Evolutionary conservation across 1,139 yeast species (phyloP).

Genomic region (Saccharomyces hybrid): DNA sequence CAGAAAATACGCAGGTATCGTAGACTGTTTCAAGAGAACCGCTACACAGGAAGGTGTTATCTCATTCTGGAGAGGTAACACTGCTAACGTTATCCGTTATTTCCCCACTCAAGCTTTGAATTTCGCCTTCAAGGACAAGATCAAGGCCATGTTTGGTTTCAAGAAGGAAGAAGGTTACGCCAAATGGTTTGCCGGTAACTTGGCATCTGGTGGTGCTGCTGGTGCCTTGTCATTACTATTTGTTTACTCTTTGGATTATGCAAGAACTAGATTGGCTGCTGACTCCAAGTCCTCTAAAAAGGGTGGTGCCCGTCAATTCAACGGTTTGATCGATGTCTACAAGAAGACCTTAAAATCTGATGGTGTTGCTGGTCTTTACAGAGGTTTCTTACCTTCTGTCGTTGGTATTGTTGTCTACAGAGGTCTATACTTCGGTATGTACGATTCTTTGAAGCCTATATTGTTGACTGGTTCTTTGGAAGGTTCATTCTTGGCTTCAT

Average conservation of each 20-base stretch:
- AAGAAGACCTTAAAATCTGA: constrained; percentile 67
- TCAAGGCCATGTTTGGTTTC: constrained; percentile 70
- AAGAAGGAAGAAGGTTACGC: constrained; percentile 58
- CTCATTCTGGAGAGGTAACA: constrained; percentile 78
- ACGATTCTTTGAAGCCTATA: constrained; percentile 70
- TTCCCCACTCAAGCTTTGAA: constrained; percentile 79
- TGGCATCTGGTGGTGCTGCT: constrained; percentile 78
- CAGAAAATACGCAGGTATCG: constrained; percentile 58
- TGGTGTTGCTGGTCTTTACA: constrained; percentile 75
- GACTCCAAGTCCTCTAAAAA: constrained; percentile 65
- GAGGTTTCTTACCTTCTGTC: constrained; percentile 80
- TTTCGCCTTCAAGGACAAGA: constrained; percentile 78
- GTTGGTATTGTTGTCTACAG: constrained; percentile 75
- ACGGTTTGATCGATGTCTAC: constrained; percentile 71
- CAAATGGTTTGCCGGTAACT: constrained; percentile 69
- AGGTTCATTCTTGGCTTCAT: constrained; percentile 64
- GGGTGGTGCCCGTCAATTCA: constrained; percentile 65
- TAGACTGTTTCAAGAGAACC: constrained; percentile 65
- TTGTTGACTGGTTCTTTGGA: constrained; percentile 64
- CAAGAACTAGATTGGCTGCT: constrained; percentile 78
- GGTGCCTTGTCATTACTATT: constrained; percentile 70
- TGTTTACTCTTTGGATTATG: constrained; percentile 75
- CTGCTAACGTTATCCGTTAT: constrained; percentile 74
- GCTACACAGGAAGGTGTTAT: constrained; percentile 61
- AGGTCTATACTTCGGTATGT: constrained; percentile 77